Base-by-base conservation (phyloP, 2,329 filamentous ascomycete genomes). In the Scolecobasidium constrictum region DNA sequence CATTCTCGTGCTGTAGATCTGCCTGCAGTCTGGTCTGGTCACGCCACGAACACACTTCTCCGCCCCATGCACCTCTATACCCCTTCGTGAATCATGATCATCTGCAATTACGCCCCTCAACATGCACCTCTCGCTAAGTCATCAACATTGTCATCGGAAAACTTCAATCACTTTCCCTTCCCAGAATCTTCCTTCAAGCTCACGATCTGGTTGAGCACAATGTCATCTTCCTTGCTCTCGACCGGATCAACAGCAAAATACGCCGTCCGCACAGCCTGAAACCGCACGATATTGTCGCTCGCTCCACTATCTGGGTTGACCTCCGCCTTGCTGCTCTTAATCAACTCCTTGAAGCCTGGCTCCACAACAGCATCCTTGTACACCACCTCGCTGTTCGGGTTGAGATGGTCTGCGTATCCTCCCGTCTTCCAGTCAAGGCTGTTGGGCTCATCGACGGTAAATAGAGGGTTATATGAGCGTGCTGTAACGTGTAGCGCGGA, bases 151-250 rank as follows among this genome's bases (percentile, higher is more conserved):
- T n/a, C n/a, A n/a, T n/a, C n/a, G n/a, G n/a, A n/a, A n/a, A n/a
- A n/a, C n/a, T n/a, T n/a, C n/a, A n/a, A n/a, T 21, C 33, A 45
- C 31, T 45, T 45, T 3, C 40, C 44, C 71, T 87, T 87, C 44
- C 78, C 78, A n/a, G 75, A 67, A 56, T 93, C 86, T 63, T 94
- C 88, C 68, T 94, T 94, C 56, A 95, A 63, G 38, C 83, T 85
- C 17, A 96, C 88, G 55, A 96, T 95, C 40, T 86, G 75, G 66
- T 96, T 96, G 21, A 96, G 66, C 38, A 96, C 76, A 50, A 94
- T 70, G 60, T 81, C 85, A n/a, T 86, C 83, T 22, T 77, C 75
- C 33, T 59, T 60, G 0, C 57, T 62, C 1, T 78, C 84, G 9
- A 31, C 26, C 4, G 46, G 52, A 58, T 95, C 88, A 60, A 93